A percentile compares a stretch with the other conserved stretches of the same genome.
These are phyloP conservation scores for Plasmodium ovale DNA, from an alignment of 169 alveolate genomes.

Conservation along the genomic window DNA sequence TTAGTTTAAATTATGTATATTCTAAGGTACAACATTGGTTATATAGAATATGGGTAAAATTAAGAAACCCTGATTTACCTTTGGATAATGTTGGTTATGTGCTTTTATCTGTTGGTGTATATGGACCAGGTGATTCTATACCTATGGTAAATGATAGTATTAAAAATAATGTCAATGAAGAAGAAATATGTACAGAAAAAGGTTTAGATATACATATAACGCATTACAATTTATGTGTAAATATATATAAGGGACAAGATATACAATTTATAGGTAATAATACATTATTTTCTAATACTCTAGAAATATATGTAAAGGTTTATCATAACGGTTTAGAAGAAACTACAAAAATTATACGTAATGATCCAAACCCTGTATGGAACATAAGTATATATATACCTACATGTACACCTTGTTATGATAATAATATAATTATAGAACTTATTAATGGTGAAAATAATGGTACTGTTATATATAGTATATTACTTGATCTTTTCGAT, in stretches of 20 bases:
- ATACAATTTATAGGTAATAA: conserved; percentile 53
- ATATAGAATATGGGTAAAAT: conserved; percentile 88
- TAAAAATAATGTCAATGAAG: conserved; percentile 39
- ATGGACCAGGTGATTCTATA: conserved; percentile 90
- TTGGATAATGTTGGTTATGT: conserved; percentile 83
- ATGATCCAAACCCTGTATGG: conserved; percentile 89
- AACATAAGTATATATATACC: conserved; percentile 86
- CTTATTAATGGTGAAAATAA: conserved; percentile 85
- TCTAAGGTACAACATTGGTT: conserved; percentile 89
- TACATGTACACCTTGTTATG: conserved; percentile 85
- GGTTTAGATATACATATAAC: conserved; percentile 71
- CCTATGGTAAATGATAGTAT: conserved; percentile 87
- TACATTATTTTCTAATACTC: conserved; percentile 64
- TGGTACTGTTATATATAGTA: conserved; percentile 81
- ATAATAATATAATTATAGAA: conserved; percentile 78
- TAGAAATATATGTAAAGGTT: conserved; percentile 88
- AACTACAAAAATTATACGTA: conserved; percentile 84
- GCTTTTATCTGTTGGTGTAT: conserved; percentile 87
- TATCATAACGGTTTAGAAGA: conserved; percentile 87
- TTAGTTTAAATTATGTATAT: conserved; percentile 86
- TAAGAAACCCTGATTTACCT: conserved; percentile 82
- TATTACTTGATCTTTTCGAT: conserved; percentile 82
- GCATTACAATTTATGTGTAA: conserved; percentile 57
- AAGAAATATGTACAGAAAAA: conserved; percentile 18
- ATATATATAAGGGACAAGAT: conserved; percentile 70